These are phyloP conservation scores for Flagelloscypha sp. DNA, from an alignment of 768 basidiomycete genomes.

Conservation along the genomic window DNA sequence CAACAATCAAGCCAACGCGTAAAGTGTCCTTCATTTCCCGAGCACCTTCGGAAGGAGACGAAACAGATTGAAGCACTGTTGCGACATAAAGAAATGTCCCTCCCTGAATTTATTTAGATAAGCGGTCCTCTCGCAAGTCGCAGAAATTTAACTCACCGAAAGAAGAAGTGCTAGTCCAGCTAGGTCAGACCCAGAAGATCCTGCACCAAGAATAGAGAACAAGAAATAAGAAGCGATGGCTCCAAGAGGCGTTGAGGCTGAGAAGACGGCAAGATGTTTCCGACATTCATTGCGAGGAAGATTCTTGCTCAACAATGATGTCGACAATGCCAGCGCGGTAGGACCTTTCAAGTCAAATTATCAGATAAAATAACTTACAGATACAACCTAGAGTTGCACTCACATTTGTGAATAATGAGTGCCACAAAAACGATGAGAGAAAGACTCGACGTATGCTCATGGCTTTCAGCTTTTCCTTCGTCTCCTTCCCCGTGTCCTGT, in stretches of 20 bases:
- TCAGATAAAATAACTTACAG: background rate
- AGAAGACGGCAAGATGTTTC: conserved; percentile 70
- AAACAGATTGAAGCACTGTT: conserved; percentile 76
- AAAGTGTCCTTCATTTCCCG: conserved; percentile 34
- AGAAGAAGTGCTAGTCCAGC: conserved; percentile 75
- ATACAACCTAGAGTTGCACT: conserved; percentile 1
- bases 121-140: background rate
- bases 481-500: conserved; percentile 18
- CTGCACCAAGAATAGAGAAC: conserved; percentile 46
- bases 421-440: conserved; percentile 87
- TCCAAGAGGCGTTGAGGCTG: conserved; percentile 74
- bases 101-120: conserved; percentile 39
- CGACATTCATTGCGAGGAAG: conserved; percentile 62
- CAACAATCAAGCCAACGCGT: conserved; percentile 46
- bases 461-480: too few relatives aligned
- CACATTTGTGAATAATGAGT: conserved; percentile 86
- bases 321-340: conserved; percentile 82
- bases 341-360: conserved; percentile 47
- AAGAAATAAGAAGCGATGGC: conserved; percentile 70
- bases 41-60: conserved; percentile 31
- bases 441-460: conserved; percentile 43
- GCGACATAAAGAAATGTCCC: conserved; percentile 95
- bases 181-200: conserved; percentile 38
- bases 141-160: conserved; percentile 48
- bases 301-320: conserved; percentile 72